These are phyloP conservation scores for Cucumis hystrix DNA, from an alignment of 306 rosid genomes.

Conservation along the genomic window DNA sequence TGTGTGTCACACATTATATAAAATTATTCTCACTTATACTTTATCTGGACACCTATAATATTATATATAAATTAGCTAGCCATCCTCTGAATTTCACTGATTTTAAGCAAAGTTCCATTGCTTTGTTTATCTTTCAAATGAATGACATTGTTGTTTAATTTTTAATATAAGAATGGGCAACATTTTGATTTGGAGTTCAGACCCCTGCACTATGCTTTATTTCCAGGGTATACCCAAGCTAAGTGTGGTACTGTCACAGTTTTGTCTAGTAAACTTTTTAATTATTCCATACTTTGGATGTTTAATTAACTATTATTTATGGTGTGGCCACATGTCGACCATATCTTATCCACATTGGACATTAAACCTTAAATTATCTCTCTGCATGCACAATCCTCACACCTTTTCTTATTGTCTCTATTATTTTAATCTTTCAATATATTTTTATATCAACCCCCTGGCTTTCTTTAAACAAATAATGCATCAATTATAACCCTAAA, in stretches of 20 bases:
- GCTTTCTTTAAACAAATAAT: too few relatives aligned
- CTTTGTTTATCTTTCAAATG: not conserved
- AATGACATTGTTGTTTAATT: not conserved
- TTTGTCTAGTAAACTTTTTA: not conserved
- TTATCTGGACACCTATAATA: not conserved
- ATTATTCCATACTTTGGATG: not conserved
- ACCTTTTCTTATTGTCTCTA: not conserved
- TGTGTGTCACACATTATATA: not conserved
- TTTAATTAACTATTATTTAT: not conserved
- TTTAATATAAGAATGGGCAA: not conserved
- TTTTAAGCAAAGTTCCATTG: not conserved
- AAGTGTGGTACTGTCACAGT: not conserved
- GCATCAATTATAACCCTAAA: not conserved
- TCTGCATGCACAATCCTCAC: not conserved
- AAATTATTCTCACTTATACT: not conserved
- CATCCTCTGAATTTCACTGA: not conserved
- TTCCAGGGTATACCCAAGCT: not conserved
- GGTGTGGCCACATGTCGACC: not conserved
- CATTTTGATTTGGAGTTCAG: not conserved
- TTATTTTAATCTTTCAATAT: not conserved
- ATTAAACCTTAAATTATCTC: not conserved
- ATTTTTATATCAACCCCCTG: not conserved
- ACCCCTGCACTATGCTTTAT: not conserved
- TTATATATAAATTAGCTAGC: not conserved
- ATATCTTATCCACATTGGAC: constrained; percentile 6